These are phyloP conservation scores for Fagus sylvatica DNA, from an alignment of 306 rosid species.

Conservation along the genomic window DNA sequence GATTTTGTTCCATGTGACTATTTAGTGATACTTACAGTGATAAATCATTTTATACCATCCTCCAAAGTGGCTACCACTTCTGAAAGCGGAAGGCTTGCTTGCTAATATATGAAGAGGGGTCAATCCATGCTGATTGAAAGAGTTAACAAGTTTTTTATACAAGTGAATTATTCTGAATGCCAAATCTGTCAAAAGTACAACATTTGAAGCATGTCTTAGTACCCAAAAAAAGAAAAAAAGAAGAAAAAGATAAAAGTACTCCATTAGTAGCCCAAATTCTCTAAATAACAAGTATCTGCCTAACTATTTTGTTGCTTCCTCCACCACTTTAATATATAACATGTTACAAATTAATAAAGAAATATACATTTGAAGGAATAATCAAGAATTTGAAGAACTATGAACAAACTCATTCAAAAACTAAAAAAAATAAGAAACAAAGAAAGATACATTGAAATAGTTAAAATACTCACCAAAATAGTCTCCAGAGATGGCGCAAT, in stretches of 20 bases:
- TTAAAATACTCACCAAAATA: slow-evolving; percentile 28
- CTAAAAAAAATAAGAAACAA: no score
- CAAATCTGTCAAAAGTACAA: slow-evolving; percentile 40
- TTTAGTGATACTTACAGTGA: slow-evolving; percentile 21
- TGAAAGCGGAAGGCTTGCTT: slow-evolving; percentile 48
- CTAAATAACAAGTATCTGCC: no score
- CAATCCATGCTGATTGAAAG: slow-evolving; percentile 27
- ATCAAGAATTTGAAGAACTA: no score
- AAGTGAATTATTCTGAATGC: slow-evolving; percentile 54
- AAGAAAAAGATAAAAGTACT: no score
- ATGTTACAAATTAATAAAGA: background rate
- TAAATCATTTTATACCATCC: slow-evolving; percentile 30
- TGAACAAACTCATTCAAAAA: no score
- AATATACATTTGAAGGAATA: no score
- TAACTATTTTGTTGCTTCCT: no score
- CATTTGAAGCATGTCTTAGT: background rate
- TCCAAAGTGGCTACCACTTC: slow-evolving; percentile 48
- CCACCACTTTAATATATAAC: background rate
- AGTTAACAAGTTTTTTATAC: slow-evolving; percentile 29
- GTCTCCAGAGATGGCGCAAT: slow-evolving; percentile 41
- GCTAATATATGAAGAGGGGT: slow-evolving; percentile 65
- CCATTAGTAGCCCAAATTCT: no score
- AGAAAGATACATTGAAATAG: background rate
- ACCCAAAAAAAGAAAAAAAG: background rate
- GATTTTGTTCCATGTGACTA: no score